These are phyloP conservation scores for Plantago lanceolata DNA, from an alignment of 305 asterid genomes.

Conservation along the genomic window DNA sequence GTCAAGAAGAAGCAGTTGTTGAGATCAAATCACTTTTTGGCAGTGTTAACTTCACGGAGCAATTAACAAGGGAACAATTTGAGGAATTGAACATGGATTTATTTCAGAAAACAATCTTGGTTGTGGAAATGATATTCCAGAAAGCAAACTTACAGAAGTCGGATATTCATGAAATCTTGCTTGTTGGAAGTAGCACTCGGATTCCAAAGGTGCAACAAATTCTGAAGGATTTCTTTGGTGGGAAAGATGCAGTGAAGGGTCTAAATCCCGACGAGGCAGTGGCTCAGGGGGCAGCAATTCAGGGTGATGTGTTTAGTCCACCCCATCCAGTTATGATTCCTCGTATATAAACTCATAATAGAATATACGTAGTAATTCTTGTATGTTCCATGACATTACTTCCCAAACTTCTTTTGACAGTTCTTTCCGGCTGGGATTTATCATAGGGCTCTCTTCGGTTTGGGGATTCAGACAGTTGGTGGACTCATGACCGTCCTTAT, in stretches of 20 bases:
- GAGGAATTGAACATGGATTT: conserved; percentile 5
- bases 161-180: not conserved
- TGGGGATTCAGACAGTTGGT: conserved; percentile 33
- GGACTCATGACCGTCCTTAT: conserved; percentile 34
- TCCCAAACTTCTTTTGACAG: not conserved
- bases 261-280: not conserved
- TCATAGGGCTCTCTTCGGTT: conserved; percentile 33
- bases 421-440: too few species aligned
- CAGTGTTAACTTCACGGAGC: not conserved
- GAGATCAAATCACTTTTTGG: not conserved
- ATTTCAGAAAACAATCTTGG: not conserved
- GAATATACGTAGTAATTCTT: too few species aligned
- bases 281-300: not conserved
- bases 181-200: not conserved
- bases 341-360: too few species aligned
- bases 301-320: not conserved
- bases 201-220: not conserved
- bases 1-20: not conserved
- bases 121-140: not conserved
- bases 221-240: not conserved
- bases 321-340: too few species aligned
- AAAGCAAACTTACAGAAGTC: not conserved
- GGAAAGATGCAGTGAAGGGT: not conserved
- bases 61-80: not conserved
- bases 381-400: too few species aligned